Conservation (phyloP, 2,329 filamentous ascomycete species). For the Akanthomyces lecanii region DNA sequence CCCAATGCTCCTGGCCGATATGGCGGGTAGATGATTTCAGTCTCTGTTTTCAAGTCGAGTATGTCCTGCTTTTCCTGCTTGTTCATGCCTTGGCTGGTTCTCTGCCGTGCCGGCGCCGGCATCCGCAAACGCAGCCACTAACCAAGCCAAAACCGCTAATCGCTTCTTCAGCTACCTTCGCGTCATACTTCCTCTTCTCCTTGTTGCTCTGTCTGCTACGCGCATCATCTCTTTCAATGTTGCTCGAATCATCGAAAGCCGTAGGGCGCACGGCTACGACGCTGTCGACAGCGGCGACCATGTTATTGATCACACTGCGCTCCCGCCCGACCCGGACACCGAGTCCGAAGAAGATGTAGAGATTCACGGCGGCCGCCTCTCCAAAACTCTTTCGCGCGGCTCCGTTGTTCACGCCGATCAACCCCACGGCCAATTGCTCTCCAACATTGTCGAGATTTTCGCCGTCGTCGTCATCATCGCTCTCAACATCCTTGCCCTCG, state of each 20-base stretch:
- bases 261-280: background rate
- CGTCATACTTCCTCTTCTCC: slow-evolving; percentile 4
- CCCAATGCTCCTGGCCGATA: slow-evolving; percentile 53
- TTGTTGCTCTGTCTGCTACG: slow-evolving; percentile 3
- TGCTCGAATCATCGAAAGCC: background rate
- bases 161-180: slow-evolving; percentile 29
- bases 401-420: slow-evolving; percentile 69
- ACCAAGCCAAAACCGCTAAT: slow-evolving; percentile 11
- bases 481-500: slow-evolving; percentile 62
- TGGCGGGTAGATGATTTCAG: slow-evolving; percentile 63
- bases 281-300: background rate
- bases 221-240: slow-evolving; percentile 14
- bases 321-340: slow-evolving; percentile 44
- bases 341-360: slow-evolving; percentile 48
- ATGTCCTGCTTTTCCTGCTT: background rate
- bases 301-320: slow-evolving; percentile 42
- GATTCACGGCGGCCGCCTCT: slow-evolving; percentile 54
- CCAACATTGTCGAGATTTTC: slow-evolving; percentile 70
- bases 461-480: slow-evolving; percentile 68
- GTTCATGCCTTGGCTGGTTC: background rate
- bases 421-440: slow-evolving; percentile 66
- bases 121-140: background rate
- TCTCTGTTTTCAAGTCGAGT: slow-evolving; percentile 45
- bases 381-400: slow-evolving; percentile 58
- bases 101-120: slow-evolving; percentile 13